Evolutionary conservation across 1,284 basidiomycete species (phyloP), one percentile per base, ranked within the genome.

Genomic region (Ceratobasidium sp.): DNA sequence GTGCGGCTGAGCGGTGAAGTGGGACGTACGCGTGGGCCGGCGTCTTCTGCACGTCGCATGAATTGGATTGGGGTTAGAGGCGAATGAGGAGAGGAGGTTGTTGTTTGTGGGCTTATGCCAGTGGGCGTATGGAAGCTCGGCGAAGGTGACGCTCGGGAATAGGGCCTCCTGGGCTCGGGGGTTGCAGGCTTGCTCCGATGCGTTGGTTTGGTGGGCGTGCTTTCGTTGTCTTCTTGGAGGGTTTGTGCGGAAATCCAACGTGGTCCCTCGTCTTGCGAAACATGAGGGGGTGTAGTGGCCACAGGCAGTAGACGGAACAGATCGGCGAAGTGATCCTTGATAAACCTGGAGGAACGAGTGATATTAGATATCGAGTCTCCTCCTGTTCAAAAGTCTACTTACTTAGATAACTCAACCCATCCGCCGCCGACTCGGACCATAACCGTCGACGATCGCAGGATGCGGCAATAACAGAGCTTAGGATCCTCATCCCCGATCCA

Each of bases 401-500:
- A 95, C 94, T 90, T 95, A 14, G 93, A 94, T 74, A 97, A 83
- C 82, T 97, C 95, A 72, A 89, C 85, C 96, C 96, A 97, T n/a
- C 96, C 96, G 57, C 96, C 96, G 36, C 96, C 95, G 19, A 97
- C 94, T 76, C 95, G 89, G 51, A 98, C 95, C 96, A 98, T 97
- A 76, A 97, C 96, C 0, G 93, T 96, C 78, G 94, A 92, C 2
- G 93, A 95, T n/a, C 94, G 89, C 45, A 97, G 83, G 73, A 97
- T 97, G 24, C 96, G 89, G 82, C 95, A 97, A 81, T 96, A 97
- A 82, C 94, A 95, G 22, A 97, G 85, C 81, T 91, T 95, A 1
- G 95, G 89, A 65, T 95, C 93, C 77, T 93, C 89, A 77, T 93
- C 91, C 11, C 96, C 96, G 79, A 98, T 97, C 94, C 94, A 97